Conservation (phyloP, 306 rosid genomes). For the Amphicarpaea edgeworthii region DNA sequence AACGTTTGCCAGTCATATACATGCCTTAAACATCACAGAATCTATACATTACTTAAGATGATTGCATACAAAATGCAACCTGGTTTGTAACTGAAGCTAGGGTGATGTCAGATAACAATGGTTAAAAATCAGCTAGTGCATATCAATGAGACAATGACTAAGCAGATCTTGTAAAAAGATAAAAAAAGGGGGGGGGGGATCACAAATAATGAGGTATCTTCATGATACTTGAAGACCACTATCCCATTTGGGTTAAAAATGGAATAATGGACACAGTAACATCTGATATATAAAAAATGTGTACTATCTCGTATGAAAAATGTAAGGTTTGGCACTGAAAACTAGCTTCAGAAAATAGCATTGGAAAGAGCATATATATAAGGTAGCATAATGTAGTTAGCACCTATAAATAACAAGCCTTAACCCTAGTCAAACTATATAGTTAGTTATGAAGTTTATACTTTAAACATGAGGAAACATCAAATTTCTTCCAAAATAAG, state of each 20-base stretch:
- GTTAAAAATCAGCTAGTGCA: conserved; percentile 18
- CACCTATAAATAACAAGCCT: background rate
- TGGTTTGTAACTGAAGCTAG: conserved; percentile 17
- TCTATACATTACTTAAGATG: conserved; percentile 10
- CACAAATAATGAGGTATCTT: conserved; percentile 5
- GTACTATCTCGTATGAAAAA: background rate
- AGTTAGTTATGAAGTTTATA: conserved; percentile 17
- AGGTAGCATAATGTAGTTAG: background rate
- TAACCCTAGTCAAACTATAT: background rate
- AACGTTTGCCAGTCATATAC: background rate
- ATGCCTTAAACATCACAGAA: conserved; percentile 4
- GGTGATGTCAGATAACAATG: background rate
- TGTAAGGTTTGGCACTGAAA: background rate
- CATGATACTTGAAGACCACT: conserved; percentile 9
- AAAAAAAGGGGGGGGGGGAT: background rate
- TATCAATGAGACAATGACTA: conserved; percentile 7
- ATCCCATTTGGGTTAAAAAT: background rate
- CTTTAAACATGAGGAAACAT: conserved; percentile 19
- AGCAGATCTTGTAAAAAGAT: background rate
- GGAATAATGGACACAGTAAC: background rate
- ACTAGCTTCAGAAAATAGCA: conserved; percentile 9
- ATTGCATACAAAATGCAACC: background rate
- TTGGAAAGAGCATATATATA: conserved; percentile 4
- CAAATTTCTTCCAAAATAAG: conserved; percentile 15
- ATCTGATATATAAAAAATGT: too few species aligned